Evolutionary conservation across 768 basidiomycete genomes (phyloP).

Genomic region (Sarcodon sp.): DNA sequence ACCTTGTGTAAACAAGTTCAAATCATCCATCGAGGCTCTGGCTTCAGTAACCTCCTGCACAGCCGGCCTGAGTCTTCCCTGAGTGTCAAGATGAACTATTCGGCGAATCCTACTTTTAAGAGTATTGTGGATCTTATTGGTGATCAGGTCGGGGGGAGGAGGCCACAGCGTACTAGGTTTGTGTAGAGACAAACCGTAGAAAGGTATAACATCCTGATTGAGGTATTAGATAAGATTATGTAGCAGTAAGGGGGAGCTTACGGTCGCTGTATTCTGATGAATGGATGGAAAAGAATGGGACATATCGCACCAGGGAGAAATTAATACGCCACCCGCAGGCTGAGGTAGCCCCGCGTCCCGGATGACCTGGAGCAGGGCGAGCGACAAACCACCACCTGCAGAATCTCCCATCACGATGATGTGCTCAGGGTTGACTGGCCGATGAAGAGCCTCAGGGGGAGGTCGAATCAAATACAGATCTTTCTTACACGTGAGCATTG

Average conservation of each 20-base stretch:
- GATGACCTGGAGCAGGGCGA: constrained; percentile 78
- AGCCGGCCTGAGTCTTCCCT: neutral
- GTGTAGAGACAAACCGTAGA: constrained; percentile 64
- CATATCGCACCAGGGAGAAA: constrained; percentile 91
- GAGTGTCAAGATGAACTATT: constrained; percentile 21
- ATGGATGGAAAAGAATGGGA: constrained; percentile 93
- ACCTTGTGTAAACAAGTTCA: neutral
- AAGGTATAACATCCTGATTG: constrained; percentile 63
- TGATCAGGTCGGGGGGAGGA: constrained; percentile 56
- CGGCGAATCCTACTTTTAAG: constrained; percentile 52
- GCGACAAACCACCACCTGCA: constrained; percentile 79
- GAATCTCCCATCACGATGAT: constrained; percentile 88
- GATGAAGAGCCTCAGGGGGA: constrained; percentile 65
- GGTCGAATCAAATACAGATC: constrained; percentile 87
- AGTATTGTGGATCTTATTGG: constrained; percentile 38
- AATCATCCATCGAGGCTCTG: neutral
- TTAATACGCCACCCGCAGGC: constrained; percentile 80
- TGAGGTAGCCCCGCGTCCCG: constrained; percentile 72
- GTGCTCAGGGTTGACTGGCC: constrained; percentile 65
- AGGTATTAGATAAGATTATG: neutral
- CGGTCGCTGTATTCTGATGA: constrained; percentile 73
- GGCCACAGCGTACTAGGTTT: constrained; percentile 75
- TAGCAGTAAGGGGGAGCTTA: constrained; percentile 17
- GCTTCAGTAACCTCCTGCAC: neutral
- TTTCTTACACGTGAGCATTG: constrained; percentile 12